Evolutionary conservation across 495 filamentous ascomycete genomes (phyloP), one percentile per base, ranked within the genome.

Genomic region (Aspergillus conjunctus): DNA sequence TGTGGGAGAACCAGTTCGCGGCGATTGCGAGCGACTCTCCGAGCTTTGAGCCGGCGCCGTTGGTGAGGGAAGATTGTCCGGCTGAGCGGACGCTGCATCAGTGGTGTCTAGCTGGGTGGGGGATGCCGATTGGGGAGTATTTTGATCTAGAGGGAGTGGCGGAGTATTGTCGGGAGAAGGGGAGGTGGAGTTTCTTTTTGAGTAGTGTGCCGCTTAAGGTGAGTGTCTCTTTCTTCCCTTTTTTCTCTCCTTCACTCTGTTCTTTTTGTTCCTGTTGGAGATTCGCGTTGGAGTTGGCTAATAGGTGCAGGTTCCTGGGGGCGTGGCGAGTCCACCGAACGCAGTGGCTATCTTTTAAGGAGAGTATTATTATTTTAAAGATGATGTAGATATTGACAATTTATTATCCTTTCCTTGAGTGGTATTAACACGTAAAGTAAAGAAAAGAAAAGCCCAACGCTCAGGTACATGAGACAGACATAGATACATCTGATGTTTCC

Each of bases 71-170:
- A 3, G 44, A 48, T 30, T 37, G 45, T 33, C 37, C 49, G 11
- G 32, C 49, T 15, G 64, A 66, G 15, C 62, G 67, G 12, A 69
- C 63, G 12, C 59, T 86, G 54, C 83, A 85, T 68, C 74, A 86
- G 62, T 83, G 77, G 77, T 62, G 82, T 31, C 64, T 86, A 26
- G 78, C 72, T 4, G 79, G 79, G 8, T 87, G 81, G 82, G 84
- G 84, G 3, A 58, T 79, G 59, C 83, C 83, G 4, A 83, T 87
- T 64, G 83, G 83, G 1, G 84, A 87, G 71, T 65, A 85, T 61
- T 86, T 84, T 69, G 80, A 86, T 70, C 61, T 85, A 41, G 81
- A 85, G 71, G 66, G 65, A 37, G 65, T 86, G 62, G 66, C 66
- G 20, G 56, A 65, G 63, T 71, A 74, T 60, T 85, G 83, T 73